Conservation (phyloP, 73 alveolate genomes). For the Paramecium octaurelia region DNA sequence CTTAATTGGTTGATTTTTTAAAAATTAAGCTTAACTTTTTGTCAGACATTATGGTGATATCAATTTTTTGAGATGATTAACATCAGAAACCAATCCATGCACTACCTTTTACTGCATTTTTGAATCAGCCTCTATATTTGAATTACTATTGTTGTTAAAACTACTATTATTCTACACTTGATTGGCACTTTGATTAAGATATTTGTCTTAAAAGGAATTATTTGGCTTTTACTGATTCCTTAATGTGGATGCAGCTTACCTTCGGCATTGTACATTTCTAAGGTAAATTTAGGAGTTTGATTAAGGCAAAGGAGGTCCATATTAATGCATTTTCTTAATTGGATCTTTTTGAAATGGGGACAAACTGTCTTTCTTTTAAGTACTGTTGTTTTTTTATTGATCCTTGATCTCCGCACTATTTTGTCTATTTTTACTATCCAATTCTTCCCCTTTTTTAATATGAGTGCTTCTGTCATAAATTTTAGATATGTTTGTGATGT, state of each 20-base stretch:
- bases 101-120: background rate
- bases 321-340: background rate
- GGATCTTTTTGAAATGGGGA: conserved; percentile 31
- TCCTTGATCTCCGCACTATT: conserved; percentile 11
- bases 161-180: conserved; percentile 16
- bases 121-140: background rate
- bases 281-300: conserved; percentile 7
- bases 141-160: conserved; percentile 33
- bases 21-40: conserved; percentile 16
- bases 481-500: background rate
- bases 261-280: conserved; percentile 14
- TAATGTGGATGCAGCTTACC: conserved; percentile 40
- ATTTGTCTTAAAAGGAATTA: conserved; percentile 33
- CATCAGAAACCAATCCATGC: background rate
- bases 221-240: conserved; percentile 20
- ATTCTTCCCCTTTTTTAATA: background rate
- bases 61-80: conserved; percentile 15
- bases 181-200: conserved; percentile 37
- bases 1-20: conserved; percentile 9
- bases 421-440: background rate
- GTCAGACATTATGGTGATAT: conserved; percentile 23
- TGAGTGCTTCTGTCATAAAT: background rate
- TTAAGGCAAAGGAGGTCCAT: conserved; percentile 37
- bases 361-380: background rate
- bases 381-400: background rate